phyloP scores from a whole-genome alignment of 345 rosid species.

The Nasturtium officinale region DNA sequence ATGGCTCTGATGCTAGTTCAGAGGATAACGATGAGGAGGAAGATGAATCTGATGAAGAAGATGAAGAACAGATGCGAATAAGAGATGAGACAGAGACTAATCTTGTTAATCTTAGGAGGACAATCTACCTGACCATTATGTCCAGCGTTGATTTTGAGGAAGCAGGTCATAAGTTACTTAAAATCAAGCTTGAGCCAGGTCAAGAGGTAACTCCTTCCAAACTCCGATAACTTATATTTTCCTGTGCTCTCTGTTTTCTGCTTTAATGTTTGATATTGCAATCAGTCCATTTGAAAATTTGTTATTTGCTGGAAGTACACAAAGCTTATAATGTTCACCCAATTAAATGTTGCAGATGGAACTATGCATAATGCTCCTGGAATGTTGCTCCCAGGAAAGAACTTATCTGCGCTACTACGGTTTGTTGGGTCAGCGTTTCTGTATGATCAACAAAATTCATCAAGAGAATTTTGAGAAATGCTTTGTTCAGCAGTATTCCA shows the following conservation, averaged over 20 bases:
- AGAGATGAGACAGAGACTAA: conserved; percentile 96
- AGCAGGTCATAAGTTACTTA: conserved; percentile 94
- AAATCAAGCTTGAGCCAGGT: conserved; percentile 94
- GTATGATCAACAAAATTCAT: conserved; percentile 87
- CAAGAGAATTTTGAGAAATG: conserved; percentile 93
- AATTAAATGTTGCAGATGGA: conserved; percentile 73
- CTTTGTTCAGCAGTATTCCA: conserved; percentile 89
- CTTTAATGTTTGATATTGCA: not conserved
- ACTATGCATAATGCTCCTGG: conserved; percentile 88
- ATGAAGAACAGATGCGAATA: conserved; percentile 75
- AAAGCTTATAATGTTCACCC: conserved; percentile 11
- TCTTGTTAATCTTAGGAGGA: conserved; percentile 91
- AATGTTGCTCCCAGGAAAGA: conserved; percentile 95
- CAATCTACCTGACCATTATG: conserved; percentile 94
- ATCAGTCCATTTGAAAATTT: not conserved
- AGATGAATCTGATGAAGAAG: conserved; percentile 67
- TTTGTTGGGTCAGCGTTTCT: conserved; percentile 88
- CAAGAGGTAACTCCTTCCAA: conserved; percentile 71
- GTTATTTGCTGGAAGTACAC: not conserved
- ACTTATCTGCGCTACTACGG: conserved; percentile 93
- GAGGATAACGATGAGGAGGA: conserved; percentile 60
- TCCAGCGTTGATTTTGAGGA: conserved; percentile 98
- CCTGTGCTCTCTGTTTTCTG: conserved; percentile 7
- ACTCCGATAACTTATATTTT: not conserved
- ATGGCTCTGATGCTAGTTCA: conserved; percentile 67